Conservation (phyloP, 371 early-diverging fungal species). For the Mucor lusitanicus region DNA sequence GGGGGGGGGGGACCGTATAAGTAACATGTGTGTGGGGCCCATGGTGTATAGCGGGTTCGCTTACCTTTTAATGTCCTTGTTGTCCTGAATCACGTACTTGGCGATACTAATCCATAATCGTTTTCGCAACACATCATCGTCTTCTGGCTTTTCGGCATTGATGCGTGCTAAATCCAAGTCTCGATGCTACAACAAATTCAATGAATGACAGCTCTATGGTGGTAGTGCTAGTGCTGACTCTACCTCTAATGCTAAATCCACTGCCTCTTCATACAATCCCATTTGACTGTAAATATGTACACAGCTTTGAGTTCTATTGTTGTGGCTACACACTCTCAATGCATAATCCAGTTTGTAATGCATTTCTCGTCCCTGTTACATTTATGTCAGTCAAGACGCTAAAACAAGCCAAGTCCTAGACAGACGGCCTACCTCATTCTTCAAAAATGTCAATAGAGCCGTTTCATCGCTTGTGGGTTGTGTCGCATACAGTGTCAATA, state of each 20-base stretch:
- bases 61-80: conserved; percentile 75
- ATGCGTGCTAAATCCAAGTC: conserved; percentile 88
- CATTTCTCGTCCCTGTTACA: conserved; percentile 65
- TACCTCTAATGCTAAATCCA: conserved; percentile 79
- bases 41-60: too few relatives aligned
- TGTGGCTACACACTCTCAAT: conserved; percentile 77
- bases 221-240: too few relatives aligned
- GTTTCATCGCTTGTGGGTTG: conserved; percentile 68
- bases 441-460: conserved; percentile 68
- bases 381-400: neutral
- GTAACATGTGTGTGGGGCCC: too few relatives aligned
- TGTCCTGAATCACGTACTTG: conserved; percentile 80
- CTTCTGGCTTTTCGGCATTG: conserved; percentile 89
- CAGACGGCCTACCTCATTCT: conserved; percentile 56
- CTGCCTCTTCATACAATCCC: conserved; percentile 88
- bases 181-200: conserved; percentile 49
- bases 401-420: too few relatives aligned
- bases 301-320: conserved; percentile 73
- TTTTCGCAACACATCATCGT: conserved; percentile 74
- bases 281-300: conserved; percentile 83
- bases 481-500: conserved; percentile 81
- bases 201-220: neutral
- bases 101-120: conserved; percentile 93
- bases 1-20: neutral
- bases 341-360: conserved; percentile 89